Percentiles rank a stretch among this genome's conserved stretches.
phyloP scores from a whole-genome alignment of 1,139 yeast genomes.

The Kodamaea alishanica region DNA sequence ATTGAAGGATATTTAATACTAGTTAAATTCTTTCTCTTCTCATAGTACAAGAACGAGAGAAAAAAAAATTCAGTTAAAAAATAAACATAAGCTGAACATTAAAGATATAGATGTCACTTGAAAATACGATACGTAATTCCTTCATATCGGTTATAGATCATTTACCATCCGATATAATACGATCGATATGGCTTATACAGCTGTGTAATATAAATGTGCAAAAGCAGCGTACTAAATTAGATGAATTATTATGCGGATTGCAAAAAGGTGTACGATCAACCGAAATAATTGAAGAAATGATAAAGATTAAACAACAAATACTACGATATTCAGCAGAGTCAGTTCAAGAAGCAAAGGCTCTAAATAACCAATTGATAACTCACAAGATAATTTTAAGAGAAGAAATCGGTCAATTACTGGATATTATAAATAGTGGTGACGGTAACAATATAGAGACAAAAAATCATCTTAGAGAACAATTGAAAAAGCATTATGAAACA shows the following conservation, averaged over 20 bases:
- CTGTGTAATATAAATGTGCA: slow-evolving; percentile 32
- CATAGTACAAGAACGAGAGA: not conserved
- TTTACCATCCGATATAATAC: slow-evolving; percentile 43
- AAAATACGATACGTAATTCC: slow-evolving; percentile 21
- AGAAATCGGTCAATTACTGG: slow-evolving; percentile 30
- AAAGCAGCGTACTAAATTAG: slow-evolving; percentile 13
- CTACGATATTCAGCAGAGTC: slow-evolving; percentile 24
- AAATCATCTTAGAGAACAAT: slow-evolving; percentile 25
- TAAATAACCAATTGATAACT: slow-evolving; percentile 32
- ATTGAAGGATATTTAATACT: not conserved
- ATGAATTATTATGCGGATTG: slow-evolving; percentile 7
- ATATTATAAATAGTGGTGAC: slow-evolving; percentile 13
- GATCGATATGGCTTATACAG: slow-evolving; percentile 47
- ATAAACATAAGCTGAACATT: not conserved
- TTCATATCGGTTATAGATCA: slow-evolving; percentile 47
- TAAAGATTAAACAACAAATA: slow-evolving; percentile 14
- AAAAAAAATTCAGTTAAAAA: not conserved
- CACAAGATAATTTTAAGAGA: slow-evolving; percentile 29
- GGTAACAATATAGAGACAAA: slow-evolving; percentile 16
- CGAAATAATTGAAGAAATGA: slow-evolving; percentile 11
- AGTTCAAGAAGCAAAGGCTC: slow-evolving; percentile 31
- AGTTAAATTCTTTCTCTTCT: too few relatives aligned
- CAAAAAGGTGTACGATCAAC: slow-evolving; percentile 5
- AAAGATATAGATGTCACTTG: too few relatives aligned
- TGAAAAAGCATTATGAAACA: slow-evolving; percentile 32